A percentile compares a stretch with the other conserved stretches of the same genome.
Conservation (phyloP, 805 yeast species). For the Schizosaccharomyces cryophilus region DNA sequence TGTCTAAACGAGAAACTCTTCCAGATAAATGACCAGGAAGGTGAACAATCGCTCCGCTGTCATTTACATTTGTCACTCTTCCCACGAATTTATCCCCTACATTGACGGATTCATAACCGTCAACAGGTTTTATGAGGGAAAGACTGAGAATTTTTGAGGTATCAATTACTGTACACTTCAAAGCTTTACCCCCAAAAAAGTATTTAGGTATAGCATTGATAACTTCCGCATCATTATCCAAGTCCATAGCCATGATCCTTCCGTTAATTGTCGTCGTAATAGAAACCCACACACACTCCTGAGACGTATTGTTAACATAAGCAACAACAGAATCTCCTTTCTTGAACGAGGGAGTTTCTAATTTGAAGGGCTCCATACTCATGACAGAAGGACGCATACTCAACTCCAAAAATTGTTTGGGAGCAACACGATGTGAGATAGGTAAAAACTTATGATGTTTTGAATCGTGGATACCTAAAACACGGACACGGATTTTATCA, state of each 20-base stretch:
- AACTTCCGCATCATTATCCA: conserved; percentile 27
- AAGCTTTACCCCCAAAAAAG: conserved; percentile 50
- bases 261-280: conserved; percentile 48
- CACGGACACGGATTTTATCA: conserved; percentile 31
- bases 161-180: conserved; percentile 31
- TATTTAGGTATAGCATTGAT: conserved; percentile 26
- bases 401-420: conserved; percentile 29
- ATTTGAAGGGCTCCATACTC: conserved; percentile 10
- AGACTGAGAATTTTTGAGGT: conserved; percentile 28
- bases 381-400: conserved; percentile 26
- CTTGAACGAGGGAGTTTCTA: conserved; percentile 19
- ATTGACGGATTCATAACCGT: conserved; percentile 24
- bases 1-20: conserved; percentile 50
- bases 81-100: conserved; percentile 37
- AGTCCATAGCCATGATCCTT: conserved; percentile 36
- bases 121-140: conserved; percentile 15
- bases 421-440: conserved; percentile 25
- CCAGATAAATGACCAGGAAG: conserved; percentile 40
- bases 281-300: conserved; percentile 41
- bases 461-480: conserved; percentile 57
- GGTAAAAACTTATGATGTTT: conserved; percentile 45
- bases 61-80: conserved; percentile 32
- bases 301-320: conserved; percentile 38
- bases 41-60: conserved; percentile 39
- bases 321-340: conserved; percentile 30